Percentiles rank a stretch among this genome's conserved stretches.
Conservation (phyloP, 257 asterid species). For the Gynochthodes officinalis region DNA sequence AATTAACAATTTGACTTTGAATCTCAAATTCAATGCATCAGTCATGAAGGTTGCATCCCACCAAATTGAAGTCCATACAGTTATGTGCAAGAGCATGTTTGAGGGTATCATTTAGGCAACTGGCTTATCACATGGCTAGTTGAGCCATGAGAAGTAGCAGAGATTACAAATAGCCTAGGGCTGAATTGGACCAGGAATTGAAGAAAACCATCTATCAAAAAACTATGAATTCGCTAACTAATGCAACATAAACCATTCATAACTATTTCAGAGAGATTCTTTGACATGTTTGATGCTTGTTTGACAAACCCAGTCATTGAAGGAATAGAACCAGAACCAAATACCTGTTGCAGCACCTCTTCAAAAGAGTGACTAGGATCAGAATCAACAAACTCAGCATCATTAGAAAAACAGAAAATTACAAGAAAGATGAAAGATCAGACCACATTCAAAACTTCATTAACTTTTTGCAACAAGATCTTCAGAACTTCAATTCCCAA, state of each 20-base stretch:
- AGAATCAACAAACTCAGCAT: conserved; percentile 71
- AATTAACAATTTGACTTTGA: not conserved
- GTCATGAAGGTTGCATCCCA: not conserved
- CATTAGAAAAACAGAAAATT: conserved; percentile 69
- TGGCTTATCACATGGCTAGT: conserved; percentile 56
- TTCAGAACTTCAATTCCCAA: no score
- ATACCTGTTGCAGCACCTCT: conserved; percentile 62
- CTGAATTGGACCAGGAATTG: conserved; percentile 85
- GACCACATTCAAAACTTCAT: no score
- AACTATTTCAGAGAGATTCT: conserved; percentile 52
- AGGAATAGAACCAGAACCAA: conserved; percentile 48
- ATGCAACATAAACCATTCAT: conserved; percentile 68
- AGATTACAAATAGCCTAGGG: conserved; percentile 69
- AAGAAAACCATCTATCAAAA: conserved; percentile 72
- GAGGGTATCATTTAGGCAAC: conserved; percentile 62
- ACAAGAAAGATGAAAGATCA: no score
- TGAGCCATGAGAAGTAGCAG: conserved; percentile 86
- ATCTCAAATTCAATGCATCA: not conserved
- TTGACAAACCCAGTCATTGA: conserved; percentile 83
- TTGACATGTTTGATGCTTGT: conserved; percentile 52
- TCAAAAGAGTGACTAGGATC: conserved; percentile 87
- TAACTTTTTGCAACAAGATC: no score
- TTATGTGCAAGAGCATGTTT: not conserved
- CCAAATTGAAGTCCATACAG: not conserved
- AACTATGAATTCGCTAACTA: conserved; percentile 56